Percentiles rank a stretch among this genome's conserved stretches.
These are phyloP conservation scores for Fusarium longipes DNA, from an alignment of 2,329 filamentous ascomycete species.

Conservation along the genomic window DNA sequence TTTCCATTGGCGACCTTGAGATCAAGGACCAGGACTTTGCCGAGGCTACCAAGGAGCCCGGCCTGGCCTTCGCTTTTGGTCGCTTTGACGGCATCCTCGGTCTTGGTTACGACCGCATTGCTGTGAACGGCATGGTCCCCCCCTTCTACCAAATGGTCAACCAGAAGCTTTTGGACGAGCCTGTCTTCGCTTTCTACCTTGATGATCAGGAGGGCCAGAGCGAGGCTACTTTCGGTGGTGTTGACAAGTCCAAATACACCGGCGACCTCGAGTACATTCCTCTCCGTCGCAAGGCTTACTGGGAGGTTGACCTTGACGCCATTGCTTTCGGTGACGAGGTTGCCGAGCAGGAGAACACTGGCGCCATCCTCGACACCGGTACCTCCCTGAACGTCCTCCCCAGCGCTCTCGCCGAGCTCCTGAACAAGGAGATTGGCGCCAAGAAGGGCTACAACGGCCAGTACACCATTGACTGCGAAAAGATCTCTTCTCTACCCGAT, in stretches of 20 bases:
- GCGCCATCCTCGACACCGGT: conserved; percentile 97
- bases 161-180: conserved; percentile 88
- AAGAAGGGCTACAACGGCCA: conserved; percentile 98
- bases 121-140: conserved; percentile 94
- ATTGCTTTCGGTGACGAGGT: conserved; percentile 88
- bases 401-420: conserved; percentile 88
- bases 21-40: conserved; percentile 94
- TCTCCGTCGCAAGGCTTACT: conserved; percentile 98
- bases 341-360: conserved; percentile 92
- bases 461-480: conserved; percentile 91
- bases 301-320: conserved; percentile 96
- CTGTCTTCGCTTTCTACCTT: conserved; percentile 97
- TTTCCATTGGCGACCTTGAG: conserved; percentile 88
- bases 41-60: conserved; percentile 94
- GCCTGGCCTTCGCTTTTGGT: conserved; percentile 96
- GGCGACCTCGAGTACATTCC: conserved; percentile 94
- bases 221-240: conserved; percentile 88
- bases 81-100: conserved; percentile 97
- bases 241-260: conserved; percentile 82
- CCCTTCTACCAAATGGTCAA: conserved; percentile 97
- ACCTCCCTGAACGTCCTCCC: conserved; percentile 98
- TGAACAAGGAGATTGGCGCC: conserved; percentile 97
- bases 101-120: conserved; percentile 93
- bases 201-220: conserved; percentile 79
- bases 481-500: conserved; percentile 86